A percentile compares a stretch with the other conserved stretches of the same genome.
These are phyloP conservation scores for Mycena alexandri DNA, from an alignment of 768 basidiomycete species.

Conservation along the genomic window DNA sequence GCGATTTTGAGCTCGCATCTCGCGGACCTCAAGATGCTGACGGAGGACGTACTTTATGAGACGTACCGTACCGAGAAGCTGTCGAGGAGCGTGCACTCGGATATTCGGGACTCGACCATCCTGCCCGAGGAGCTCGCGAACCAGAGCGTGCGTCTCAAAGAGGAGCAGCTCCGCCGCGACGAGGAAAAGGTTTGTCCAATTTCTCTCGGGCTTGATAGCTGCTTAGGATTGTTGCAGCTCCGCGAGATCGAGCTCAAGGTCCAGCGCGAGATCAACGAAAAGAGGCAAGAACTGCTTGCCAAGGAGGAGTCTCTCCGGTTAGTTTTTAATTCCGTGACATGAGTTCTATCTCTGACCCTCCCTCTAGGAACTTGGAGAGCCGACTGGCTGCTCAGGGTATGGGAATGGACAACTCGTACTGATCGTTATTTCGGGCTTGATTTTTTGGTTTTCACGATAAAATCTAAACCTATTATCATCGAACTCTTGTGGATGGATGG, in stretches of 20 bases:
- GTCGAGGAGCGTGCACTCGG: slow-evolving; percentile 73
- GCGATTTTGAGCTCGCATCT: slow-evolving; percentile 90
- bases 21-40: slow-evolving; percentile 86
- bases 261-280: slow-evolving; percentile 90
- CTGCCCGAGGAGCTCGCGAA: slow-evolving; percentile 89
- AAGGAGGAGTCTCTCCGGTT: slow-evolving; percentile 87
- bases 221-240: slow-evolving; percentile 55
- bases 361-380: slow-evolving; percentile 66
- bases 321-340: slow-evolving; percentile 30
- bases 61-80: slow-evolving; percentile 93
- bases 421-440: slow-evolving; percentile 9
- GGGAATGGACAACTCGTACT: slow-evolving; percentile 30
- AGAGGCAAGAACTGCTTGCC: slow-evolving; percentile 86
- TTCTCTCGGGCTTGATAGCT: slow-evolving; percentile 14
- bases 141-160: slow-evolving; percentile 89
- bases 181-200: slow-evolving; percentile 75
- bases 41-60: slow-evolving; percentile 88
- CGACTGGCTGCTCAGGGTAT: slow-evolving; percentile 66
- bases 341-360: not conserved
- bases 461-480: slow-evolving; percentile 25
- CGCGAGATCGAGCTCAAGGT: slow-evolving; percentile 90
- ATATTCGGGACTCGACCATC: slow-evolving; percentile 77
- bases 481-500: slow-evolving; percentile 27
- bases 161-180: slow-evolving; percentile 89
- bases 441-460: slow-evolving; percentile 18